Conservation (phyloP, 2,329 filamentous ascomycete genomes). For the Clonostachys chloroleuca region DNA sequence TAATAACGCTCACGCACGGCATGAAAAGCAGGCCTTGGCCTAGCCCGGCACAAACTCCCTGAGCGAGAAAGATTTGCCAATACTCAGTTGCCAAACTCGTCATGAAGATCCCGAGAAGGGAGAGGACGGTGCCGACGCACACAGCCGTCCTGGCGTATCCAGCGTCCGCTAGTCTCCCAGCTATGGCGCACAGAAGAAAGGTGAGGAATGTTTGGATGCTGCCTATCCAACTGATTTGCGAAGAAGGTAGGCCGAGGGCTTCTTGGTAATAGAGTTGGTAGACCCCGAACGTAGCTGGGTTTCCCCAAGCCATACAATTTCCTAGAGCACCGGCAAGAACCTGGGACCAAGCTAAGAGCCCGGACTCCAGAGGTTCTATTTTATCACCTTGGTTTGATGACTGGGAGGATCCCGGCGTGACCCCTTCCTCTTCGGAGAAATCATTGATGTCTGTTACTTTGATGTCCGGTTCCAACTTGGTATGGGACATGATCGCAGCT, state of each 20-base stretch:
- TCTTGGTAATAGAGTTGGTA: slow-evolving; percentile 47
- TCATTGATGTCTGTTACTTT: no score
- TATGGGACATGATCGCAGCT: no score
- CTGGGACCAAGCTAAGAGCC: slow-evolving; percentile 42
- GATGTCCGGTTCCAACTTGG: no score
- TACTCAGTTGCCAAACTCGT: slow-evolving; percentile 38
- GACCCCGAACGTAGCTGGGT: slow-evolving; percentile 41
- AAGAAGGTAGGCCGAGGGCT: slow-evolving; percentile 20
- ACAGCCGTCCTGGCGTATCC: slow-evolving; percentile 39
- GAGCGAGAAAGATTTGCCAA: slow-evolving; percentile 49
- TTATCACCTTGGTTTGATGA: slow-evolving; percentile 8
- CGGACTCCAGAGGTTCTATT: slow-evolving; percentile 34
- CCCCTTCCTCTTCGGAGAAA: no score
- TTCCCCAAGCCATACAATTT: slow-evolving; percentile 46
- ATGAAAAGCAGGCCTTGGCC: slow-evolving; percentile 55
- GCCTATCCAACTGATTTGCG: slow-evolving; percentile 38
- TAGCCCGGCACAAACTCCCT: slow-evolving; percentile 45
- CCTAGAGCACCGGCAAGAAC: slow-evolving; percentile 40
- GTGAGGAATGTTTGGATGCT: slow-evolving; percentile 45
- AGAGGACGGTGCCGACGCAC: slow-evolving; percentile 29
- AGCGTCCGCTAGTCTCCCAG: slow-evolving; percentile 44
- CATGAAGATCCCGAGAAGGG: slow-evolving; percentile 42
- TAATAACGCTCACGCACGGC: slow-evolving; percentile 54
- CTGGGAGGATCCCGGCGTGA: slow-evolving; percentile 5
- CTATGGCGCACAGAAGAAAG: slow-evolving; percentile 41